Conservation (phyloP, 441 rosid genomes). For the Monsonia emarginata region DNA sequence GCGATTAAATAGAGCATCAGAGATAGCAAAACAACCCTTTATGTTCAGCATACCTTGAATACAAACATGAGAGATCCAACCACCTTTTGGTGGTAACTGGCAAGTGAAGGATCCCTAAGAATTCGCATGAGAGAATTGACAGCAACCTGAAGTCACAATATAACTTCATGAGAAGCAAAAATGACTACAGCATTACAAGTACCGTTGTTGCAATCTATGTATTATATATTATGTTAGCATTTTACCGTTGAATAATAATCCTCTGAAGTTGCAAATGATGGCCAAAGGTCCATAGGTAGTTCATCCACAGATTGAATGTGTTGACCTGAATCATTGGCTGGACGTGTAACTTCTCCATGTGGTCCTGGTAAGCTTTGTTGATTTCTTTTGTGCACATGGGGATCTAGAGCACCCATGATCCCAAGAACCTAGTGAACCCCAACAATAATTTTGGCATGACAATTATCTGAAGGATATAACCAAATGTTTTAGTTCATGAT, state of each 20-base stretch:
- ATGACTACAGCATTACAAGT: conserved; percentile 11
- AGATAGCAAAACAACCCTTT: not conserved
- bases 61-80: conserved; percentile 96
- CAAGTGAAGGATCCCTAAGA: conserved; percentile 94
- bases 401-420: conserved; percentile 98
- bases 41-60: conserved; percentile 57
- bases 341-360: conserved; percentile 82
- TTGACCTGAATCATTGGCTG: conserved; percentile 91
- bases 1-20: conserved; percentile 3
- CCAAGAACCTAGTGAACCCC: conserved; percentile 72
- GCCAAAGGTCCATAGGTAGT: conserved; percentile 82
- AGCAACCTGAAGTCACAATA: conserved; percentile 58
- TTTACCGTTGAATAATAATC: conserved; percentile 92
- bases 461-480: conserved; percentile 11
- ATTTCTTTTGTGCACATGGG: conserved; percentile 85
- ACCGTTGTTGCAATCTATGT: not conserved
- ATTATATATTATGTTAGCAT: conserved; percentile 17
- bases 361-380: conserved; percentile 70
- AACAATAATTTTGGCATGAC: conserved; percentile 21
- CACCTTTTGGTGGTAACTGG: conserved; percentile 97
- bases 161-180: conserved; percentile 19
- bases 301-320: conserved; percentile 83
- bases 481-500: conserved; percentile 14
- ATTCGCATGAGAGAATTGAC: conserved; percentile 95
- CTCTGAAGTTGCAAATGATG: conserved; percentile 90